A percentile compares a stretch with the other conserved stretches of the same genome.
Evolutionary conservation across 2,329 filamentous ascomycete species (phyloP).

Genomic region (Colletotrichum sp.): DNA sequence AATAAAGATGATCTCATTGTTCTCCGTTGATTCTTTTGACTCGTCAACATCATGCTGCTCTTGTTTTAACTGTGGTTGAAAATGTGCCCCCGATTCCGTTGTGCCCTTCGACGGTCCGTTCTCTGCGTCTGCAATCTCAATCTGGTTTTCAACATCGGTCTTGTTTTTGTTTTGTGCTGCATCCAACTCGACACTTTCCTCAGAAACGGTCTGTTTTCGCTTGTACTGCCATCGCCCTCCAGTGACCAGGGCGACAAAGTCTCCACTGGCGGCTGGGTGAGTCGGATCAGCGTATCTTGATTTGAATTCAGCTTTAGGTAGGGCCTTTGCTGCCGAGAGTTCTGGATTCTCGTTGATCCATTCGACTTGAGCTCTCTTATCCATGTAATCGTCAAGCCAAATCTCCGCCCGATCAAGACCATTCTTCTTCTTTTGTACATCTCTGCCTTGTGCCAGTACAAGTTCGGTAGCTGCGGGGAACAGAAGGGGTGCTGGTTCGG

Average conservation of each 20-base stretch:
- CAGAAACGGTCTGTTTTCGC: background rate
- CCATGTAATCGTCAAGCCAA: slow-evolving; percentile 25
- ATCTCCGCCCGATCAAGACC: slow-evolving; percentile 20
- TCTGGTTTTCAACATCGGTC: background rate
- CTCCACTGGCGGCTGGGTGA: slow-evolving; percentile 29
- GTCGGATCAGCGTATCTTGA: slow-evolving; percentile 31
- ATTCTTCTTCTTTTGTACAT: slow-evolving; percentile 23
- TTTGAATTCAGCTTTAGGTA: slow-evolving; percentile 26
- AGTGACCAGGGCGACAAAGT: slow-evolving; percentile 27
- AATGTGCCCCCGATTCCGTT: background rate
- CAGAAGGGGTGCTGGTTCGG: slow-evolving; percentile 51
- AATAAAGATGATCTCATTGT: accelerated
- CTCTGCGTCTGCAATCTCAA: background rate
- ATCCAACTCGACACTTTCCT: background rate
- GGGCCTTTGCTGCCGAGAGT: slow-evolving; percentile 21
- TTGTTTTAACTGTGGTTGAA: background rate
- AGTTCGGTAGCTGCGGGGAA: slow-evolving; percentile 37
- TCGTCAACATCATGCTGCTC: background rate
- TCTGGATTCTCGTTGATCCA: slow-evolving; percentile 24
- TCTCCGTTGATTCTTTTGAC: background rate
- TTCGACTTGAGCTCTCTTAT: slow-evolving; percentile 24
- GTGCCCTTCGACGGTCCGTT: background rate
- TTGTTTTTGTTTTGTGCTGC: background rate
- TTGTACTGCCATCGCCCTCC: slow-evolving; percentile 17
- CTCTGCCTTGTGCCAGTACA: background rate